Evolutionary conservation across 257 asterid genomes (phyloP).

Genomic region (Solanum appendiculatum): DNA sequence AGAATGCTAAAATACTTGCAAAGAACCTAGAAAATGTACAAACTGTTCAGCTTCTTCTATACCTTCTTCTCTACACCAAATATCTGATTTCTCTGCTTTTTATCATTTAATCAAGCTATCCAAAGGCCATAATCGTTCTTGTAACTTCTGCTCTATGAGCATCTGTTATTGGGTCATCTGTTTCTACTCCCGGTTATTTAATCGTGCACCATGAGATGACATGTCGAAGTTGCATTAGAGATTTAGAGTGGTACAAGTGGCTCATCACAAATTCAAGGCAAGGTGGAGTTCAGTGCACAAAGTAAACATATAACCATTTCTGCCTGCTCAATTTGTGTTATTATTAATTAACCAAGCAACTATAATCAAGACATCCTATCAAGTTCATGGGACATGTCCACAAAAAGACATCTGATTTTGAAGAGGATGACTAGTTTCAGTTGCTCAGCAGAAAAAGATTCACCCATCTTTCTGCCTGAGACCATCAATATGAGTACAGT

Average conservation of each 20-base stretch:
- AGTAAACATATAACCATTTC: not conserved
- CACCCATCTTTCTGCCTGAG: not conserved
- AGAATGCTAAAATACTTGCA: too few species aligned
- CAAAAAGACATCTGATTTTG: not conserved
- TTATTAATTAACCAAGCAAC: not conserved
- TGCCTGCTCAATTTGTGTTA: not conserved
- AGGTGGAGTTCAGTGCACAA: not conserved
- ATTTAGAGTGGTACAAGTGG: not conserved
- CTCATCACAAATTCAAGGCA: not conserved
- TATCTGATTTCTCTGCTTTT: not conserved
- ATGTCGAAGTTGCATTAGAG: not conserved
- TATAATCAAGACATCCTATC: not conserved
- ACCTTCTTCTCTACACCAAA: not conserved
- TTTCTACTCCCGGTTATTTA: not conserved
- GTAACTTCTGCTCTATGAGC: not conserved
- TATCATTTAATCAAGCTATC: not conserved
- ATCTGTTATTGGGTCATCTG: not conserved
- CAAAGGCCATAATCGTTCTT: not conserved
- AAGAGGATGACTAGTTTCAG: not conserved
- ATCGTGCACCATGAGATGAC: not conserved
- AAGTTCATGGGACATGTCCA: not conserved
- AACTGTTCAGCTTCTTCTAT: not conserved
- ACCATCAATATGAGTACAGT: not conserved
- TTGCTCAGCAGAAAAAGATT: not conserved
- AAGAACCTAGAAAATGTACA: not conserved